phyloP scores from a whole-genome alignment of 495 filamentous ascomycete genomes.

The Hypomontagnella submonticulosa region DNA sequence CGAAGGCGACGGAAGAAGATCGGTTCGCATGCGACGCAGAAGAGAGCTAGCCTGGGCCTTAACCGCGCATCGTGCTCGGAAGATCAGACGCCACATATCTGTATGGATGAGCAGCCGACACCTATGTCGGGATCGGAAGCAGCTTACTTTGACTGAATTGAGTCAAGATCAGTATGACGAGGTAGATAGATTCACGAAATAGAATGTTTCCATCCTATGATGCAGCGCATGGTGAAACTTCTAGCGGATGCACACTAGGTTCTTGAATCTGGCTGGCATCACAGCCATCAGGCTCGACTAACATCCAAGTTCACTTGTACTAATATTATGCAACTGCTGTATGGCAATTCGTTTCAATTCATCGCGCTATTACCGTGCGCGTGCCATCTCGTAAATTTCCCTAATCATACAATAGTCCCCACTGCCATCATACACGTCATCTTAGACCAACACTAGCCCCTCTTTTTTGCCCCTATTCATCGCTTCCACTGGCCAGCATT shows the following conservation, averaged over 20 bases:
- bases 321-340: no score
- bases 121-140: slow-evolving; percentile 28
- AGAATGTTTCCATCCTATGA: slow-evolving; percentile 5
- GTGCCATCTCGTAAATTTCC: not conserved
- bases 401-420: no score
- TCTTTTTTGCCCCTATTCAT: not conserved
- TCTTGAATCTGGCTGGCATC: no score
- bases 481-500: slow-evolving; percentile 75
- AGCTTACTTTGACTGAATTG: slow-evolving; percentile 18
- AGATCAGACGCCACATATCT: slow-evolving; percentile 39
- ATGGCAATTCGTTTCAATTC: not conserved
- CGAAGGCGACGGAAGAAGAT: slow-evolving; percentile 9
- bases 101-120: slow-evolving; percentile 35
- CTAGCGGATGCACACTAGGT: no score
- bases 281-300: no score
- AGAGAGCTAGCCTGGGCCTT: not conserved
- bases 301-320: no score
- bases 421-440: no score
- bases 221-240: not conserved
- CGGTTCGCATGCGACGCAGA: slow-evolving; percentile 12
- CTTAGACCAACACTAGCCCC: no score
- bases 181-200: slow-evolving; percentile 3
- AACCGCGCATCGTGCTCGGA: slow-evolving; percentile 35
- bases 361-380: not conserved
- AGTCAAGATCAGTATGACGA: not conserved